Evolutionary conservation across 768 basidiomycete species (phyloP), one percentile per base, ranked within the genome.

Genomic region (Asterophora lycoperdoides): DNA sequence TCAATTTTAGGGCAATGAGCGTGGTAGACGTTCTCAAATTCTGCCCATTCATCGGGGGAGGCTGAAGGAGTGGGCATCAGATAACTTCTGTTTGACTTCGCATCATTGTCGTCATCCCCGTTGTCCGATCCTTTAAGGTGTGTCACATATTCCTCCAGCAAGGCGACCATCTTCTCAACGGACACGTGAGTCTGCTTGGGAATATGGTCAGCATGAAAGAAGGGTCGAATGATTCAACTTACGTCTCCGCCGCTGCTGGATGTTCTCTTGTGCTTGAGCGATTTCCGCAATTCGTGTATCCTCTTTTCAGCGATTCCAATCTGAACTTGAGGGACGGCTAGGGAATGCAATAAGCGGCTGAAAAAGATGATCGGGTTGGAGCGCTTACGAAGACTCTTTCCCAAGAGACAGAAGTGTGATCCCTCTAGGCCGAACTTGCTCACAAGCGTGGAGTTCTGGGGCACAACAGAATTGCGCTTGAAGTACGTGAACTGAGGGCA

Each of bases 21-120:
- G 60, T 95, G 89, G 61, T 93, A 91, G 19, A 93, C 91, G 58
- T 94, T 89, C 60, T 89, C 85, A 66, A 95, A 97, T 51, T 83
- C 80, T 2, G 77, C 78, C 86, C 81, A 85, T 58, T 90, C 87
- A 18, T 80, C 72, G 20, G 82, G 72, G 9, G 83, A 80, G 29
- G 85, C 76, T 37, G 79, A 76, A 56, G 86, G 83, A 10, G 81
- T 74, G 26, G 85, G 83, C 66, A 87, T 79, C 48, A 81, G 75
- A 56, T 86, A 86, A 45, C 70, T 78, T 46, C 75, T 68, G 9
- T 64, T 59, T 26, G 68, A 66, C 36, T 64, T 68, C 52, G n/a
- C n/a, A n/a, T 64, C 62, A 44, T 60, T 43, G 10, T 58, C 56
- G 26, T 61, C 60, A 4, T 69, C 66, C 17, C 60, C 63, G 32